A percentile compares a stretch with the other conserved stretches of the same genome.
These are phyloP conservation scores for Sarocladiaceae sp. DNA, from an alignment of 2,329 filamentous ascomycete genomes.

Conservation along the genomic window DNA sequence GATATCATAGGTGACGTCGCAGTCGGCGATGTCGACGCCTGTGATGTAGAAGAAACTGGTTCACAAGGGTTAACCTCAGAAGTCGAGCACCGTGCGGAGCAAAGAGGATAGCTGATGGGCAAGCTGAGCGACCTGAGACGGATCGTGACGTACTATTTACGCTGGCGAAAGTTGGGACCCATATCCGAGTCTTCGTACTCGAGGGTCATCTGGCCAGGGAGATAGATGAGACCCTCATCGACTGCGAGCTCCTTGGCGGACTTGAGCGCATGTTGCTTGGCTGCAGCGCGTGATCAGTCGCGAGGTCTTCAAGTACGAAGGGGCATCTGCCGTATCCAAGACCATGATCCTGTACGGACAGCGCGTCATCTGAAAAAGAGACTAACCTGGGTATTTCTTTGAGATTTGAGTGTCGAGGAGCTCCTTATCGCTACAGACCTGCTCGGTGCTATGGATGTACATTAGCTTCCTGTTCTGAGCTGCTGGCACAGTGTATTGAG, in stretches of 20 bases:
- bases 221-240: constrained; percentile 46
- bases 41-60: constrained; percentile 52
- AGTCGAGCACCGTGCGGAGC: too few relatives aligned
- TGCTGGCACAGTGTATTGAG: not conserved
- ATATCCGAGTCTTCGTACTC: constrained; percentile 55
- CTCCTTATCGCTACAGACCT: not conserved
- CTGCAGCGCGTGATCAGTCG: constrained; percentile 25
- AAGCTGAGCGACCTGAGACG: not conserved
- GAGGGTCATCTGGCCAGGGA: constrained; percentile 44
- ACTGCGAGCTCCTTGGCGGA: constrained; percentile 45
- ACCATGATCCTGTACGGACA: not conserved
- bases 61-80: too few relatives aligned
- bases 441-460: not conserved
- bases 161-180: constrained; percentile 48
- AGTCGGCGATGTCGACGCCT: constrained; percentile 48
- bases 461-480: not conserved
- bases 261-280: constrained; percentile 51
- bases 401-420: not conserved
- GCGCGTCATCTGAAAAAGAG: not conserved
- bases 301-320: too few relatives aligned
- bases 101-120: not conserved
- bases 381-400: constrained; percentile 12
- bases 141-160: constrained; percentile 45
- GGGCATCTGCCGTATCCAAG: not conserved
- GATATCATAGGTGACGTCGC: constrained; percentile 52